Evolutionary conservation across 2,329 filamentous ascomycete species (phyloP), one percentile per base, ranked within the genome.

Genomic region (Cadophora luteo-olivacea): DNA sequence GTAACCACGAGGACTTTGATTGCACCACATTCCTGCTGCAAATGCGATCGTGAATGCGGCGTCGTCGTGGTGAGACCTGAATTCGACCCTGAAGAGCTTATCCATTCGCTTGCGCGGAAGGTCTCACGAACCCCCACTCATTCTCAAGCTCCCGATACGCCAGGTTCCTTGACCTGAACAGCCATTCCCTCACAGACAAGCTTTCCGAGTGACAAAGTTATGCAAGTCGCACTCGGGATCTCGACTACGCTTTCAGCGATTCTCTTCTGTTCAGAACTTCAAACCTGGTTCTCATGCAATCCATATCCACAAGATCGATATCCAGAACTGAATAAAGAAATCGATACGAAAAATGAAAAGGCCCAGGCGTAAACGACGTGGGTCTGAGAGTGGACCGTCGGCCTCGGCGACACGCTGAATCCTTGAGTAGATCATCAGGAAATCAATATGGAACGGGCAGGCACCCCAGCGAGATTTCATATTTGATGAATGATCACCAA

Each of bases 81-180:
- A 58, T 24, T 58, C n/a, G 4, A 58, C 19, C 32, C 32, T 38
- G 14, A 57, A 57, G 32, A 38, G 54, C 33, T 38, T 57, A 57
- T 57, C 32, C 29, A 38, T 57, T 36, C 32, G 54, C 54, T 57
- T 57, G n/a, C 19, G 19, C n/a, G 16, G 32, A 32, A 58, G 8
- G 55, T 22, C 22, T 38, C 19, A 36, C 32, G n/a, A 38, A 38
- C 55, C 55, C 55, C 55, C 55, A 58, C 55, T 22, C 55, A 38
- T 19, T 7, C 4, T 22, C 25, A 38, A 33, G n/a, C 9, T 41
- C 33, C 55, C 22, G 33, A 38, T 24, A 58, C 55, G 57, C 11
- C 22, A 58, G 33, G 32, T 58, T 38, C 38, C 33, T 58, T 3
- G 32, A 14, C 32, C 55, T 58, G 32, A 38, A 38, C 38, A 38